Evolutionary conservation across 2,329 filamentous ascomycete species (phyloP).

Genomic region (Trichoderma asperellum): DNA sequence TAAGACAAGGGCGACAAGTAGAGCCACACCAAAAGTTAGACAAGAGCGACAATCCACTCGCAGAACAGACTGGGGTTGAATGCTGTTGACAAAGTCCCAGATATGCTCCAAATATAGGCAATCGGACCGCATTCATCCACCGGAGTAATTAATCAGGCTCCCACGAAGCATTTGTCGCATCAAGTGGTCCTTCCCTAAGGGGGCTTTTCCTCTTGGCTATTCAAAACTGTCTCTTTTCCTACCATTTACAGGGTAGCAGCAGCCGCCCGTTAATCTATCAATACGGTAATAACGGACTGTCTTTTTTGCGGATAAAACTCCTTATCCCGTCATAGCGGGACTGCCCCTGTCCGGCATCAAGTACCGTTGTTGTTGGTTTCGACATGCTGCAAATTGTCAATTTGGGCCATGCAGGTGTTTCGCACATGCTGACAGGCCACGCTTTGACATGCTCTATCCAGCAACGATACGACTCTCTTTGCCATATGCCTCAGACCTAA

Average conservation of each 20-base stretch:
- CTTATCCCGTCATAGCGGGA: background rate
- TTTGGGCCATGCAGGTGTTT: background rate
- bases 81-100: background rate
- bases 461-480: background rate
- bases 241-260: background rate
- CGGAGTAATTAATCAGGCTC: background rate
- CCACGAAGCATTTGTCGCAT: background rate
- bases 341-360: conserved; percentile 5
- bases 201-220: background rate
- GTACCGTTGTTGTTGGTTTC: conserved; percentile 8
- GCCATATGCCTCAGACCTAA: background rate
- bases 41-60: background rate
- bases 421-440: background rate
- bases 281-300: background rate
- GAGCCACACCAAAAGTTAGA: background rate
- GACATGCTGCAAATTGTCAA: background rate
- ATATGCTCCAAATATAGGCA: background rate
- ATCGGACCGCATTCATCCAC: background rate
- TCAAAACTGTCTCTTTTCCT: background rate
- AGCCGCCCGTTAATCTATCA: background rate
- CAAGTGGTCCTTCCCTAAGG: background rate
- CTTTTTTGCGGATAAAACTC: background rate
- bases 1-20: too few species aligned
- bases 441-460: background rate
- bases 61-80: background rate